Conservation (phyloP, 2,329 filamentous ascomycete genomes). For the Gremmenia infestans region DNA sequence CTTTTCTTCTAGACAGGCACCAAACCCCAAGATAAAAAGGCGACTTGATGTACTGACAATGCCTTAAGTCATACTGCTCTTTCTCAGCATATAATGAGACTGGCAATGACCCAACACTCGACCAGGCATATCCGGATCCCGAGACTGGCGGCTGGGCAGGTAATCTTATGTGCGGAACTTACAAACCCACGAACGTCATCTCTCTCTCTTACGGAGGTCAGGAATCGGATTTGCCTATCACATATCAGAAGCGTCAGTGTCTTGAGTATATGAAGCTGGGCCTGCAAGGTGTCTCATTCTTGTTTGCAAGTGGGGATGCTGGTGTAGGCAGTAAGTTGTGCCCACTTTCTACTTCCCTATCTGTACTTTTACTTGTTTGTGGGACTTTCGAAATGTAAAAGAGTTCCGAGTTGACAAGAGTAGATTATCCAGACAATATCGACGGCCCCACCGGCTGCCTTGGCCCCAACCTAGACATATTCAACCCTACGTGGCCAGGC, state of each 20-base stretch:
- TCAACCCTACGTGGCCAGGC: conserved; percentile 39
- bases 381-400: no score
- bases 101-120: conserved; percentile 29
- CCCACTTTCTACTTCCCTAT: not conserved
- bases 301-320: conserved; percentile 44
- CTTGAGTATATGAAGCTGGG: conserved; percentile 47
- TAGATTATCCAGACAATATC: no score
- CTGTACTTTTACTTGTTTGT: no score
- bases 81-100: conserved; percentile 36
- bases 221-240: conserved; percentile 46
- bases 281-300: conserved; percentile 40
- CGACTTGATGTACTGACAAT: conserved; percentile 17
- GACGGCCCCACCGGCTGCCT: conserved; percentile 30
- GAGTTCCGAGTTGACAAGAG: no score
- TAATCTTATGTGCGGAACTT: conserved; percentile 32
- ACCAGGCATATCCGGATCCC: conserved; percentile 27
- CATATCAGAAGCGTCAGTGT: conserved; percentile 49
- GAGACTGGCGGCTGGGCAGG: conserved; percentile 9
- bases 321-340: conserved; percentile 35
- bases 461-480: conserved; percentile 44
- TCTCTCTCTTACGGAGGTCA: conserved; percentile 49
- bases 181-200: conserved; percentile 47
- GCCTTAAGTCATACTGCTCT: conserved; percentile 36
- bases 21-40: no score
- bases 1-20: conserved; percentile 2